Evolutionary conservation across 1,139 yeast species (phyloP).

Genomic region (Diutina siamensis): DNA sequence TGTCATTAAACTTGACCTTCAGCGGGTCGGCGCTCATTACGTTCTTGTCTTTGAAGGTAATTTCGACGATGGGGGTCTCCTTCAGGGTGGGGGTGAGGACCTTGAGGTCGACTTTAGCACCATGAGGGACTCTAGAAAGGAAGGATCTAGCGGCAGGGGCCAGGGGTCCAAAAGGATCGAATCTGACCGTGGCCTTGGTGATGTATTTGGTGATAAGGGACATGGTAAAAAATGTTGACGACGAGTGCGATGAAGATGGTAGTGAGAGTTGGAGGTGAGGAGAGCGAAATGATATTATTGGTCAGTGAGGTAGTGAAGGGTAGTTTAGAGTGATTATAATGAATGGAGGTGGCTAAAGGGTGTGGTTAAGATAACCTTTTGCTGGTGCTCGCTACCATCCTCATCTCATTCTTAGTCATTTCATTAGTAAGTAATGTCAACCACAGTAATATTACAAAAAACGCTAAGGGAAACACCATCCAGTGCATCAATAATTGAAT

Average conservation of each 20-base stretch:
- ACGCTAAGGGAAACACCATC: no score
- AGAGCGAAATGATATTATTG: neutral
- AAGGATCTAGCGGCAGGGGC: constrained; percentile 77
- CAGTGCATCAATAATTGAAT: no score
- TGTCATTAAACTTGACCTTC: constrained; percentile 37
- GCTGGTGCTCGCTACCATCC: no score
- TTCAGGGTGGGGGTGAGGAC: constrained; percentile 29
- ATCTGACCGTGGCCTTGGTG: constrained; percentile 62
- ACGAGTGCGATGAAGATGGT: neutral
- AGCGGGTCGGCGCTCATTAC: constrained; percentile 60
- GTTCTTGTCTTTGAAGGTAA: constrained; percentile 74
- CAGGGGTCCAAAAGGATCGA: constrained; percentile 66
- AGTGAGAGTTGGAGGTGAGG: neutral
- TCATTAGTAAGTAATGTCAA: no score
- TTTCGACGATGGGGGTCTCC: constrained; percentile 51
- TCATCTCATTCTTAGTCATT: no score
- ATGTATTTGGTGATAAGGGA: constrained; percentile 79
- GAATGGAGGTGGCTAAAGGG: no score
- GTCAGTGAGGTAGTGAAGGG: neutral
- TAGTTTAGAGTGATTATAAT: neutral
- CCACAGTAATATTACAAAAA: no score
- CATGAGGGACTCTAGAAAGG: constrained; percentile 69
- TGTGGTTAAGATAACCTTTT: no score
- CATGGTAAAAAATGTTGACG: neutral
- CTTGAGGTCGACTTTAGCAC: constrained; percentile 45